Evolutionary conservation across 2,329 filamentous ascomycete species (phyloP), one percentile per base, ranked within the genome.

Genomic region (Arthrobotrys sphaeroides): DNA sequence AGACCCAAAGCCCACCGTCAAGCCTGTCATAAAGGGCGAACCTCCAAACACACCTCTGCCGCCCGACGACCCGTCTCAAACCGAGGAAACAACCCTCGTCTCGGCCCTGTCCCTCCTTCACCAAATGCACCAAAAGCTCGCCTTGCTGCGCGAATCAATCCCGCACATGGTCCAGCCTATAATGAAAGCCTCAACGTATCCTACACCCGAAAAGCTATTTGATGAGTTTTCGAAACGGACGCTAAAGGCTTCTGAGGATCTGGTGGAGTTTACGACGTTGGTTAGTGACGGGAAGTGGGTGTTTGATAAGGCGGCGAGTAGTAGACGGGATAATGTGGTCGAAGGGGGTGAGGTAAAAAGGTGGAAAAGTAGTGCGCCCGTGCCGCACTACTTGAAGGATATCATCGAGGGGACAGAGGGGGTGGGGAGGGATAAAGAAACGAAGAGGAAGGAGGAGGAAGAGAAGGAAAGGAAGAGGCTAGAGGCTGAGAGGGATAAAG

Each of bases 151-250:
- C 33, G 64, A 75, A 68, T 75, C 72, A 7, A 75, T 75, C 47
- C 72, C 72, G 7, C 72, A 75, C 24, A 75, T 75, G 72, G 64
- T 75, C 40, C 72, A 75, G 18, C 72, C 72, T 3, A 75, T 75
- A 20, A 75, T 75, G 72, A 75, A 75, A 59, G 55, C 72, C 0
- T 60, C 61, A 7, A 51, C 18, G 16, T 75, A 75, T 42, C 47
- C 64, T 0, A 59, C 64, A 3, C 64, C 72, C 20, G 72, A 75
- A 43, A 47, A 22, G 3, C 59, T 75, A 24, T 75, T 75, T 33
- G 72, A 75, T 38, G 72, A 75, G 2, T 75, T 75, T 45, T 75
- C 72, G 7, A 75, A 75, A 38, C 47, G 72, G 9, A 75, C 72
- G 31, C 24, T 75, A 10, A 75, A 75, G 38, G 72, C 72, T 26